phyloP scores from a whole-genome alignment of 768 basidiomycete genomes.

The Glaciozyma antarctica region DNA sequence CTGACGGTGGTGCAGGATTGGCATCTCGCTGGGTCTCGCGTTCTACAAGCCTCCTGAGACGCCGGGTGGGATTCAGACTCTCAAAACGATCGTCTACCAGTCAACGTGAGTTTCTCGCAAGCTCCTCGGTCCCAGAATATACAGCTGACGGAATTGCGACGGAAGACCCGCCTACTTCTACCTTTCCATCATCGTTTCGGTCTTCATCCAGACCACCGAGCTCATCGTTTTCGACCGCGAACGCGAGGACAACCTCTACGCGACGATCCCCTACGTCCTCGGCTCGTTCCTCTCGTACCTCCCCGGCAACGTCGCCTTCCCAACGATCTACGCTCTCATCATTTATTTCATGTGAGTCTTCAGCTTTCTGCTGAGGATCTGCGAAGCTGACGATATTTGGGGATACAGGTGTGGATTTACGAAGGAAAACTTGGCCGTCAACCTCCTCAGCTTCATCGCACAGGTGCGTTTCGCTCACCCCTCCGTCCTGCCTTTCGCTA shows the following conservation, averaged over 20 bases:
- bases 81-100: constrained; percentile 35
- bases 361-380: too few species aligned
- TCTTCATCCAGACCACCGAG: constrained; percentile 41
- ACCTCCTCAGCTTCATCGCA: constrained; percentile 41
- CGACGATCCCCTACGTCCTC: constrained; percentile 42
- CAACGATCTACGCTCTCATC: constrained; percentile 37
- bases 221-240: constrained; percentile 47
- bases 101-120: neutral
- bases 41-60: constrained; percentile 37
- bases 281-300: constrained; percentile 42
- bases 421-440: constrained; percentile 40
- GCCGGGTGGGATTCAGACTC: constrained; percentile 41
- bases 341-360: constrained; percentile 35
- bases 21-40: constrained; percentile 41
- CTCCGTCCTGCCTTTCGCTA: constrained; percentile 1
- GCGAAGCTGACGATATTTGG: neutral
- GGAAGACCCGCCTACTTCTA: neutral
- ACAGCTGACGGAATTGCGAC: neutral
- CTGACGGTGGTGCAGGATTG: constrained; percentile 24
- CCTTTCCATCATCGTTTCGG: constrained; percentile 31
- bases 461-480: constrained; percentile 36
- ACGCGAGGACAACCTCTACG: constrained; percentile 39
- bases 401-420: constrained; percentile 39
- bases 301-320: constrained; percentile 40
- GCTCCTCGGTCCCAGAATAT: neutral